phyloP scores from a whole-genome alignment of 257 asterid genomes.

The Jasminum sambac region DNA sequence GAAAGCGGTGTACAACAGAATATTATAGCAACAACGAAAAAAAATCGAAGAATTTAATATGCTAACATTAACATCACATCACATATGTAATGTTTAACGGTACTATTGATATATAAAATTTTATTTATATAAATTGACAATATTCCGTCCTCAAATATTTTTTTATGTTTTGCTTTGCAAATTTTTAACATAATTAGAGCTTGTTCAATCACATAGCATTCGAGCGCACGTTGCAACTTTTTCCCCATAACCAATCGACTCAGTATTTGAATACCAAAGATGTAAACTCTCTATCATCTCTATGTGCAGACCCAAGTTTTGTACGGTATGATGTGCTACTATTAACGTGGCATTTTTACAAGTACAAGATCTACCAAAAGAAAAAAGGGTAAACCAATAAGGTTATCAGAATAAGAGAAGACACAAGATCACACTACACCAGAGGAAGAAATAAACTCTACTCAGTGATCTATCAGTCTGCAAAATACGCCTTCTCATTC shows the following conservation, averaged over 20 bases:
- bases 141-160: too few species aligned
- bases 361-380: not conserved
- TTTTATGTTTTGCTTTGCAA: too few species aligned
- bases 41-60: too few species aligned
- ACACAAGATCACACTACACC: slow-evolving; percentile 58
- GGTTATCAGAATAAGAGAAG: slow-evolving; percentile 50
- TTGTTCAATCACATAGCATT: too few species aligned
- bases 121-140: too few species aligned
- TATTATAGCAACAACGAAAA: too few species aligned
- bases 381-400: not conserved
- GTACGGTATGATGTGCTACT: not conserved
- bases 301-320: slow-evolving; percentile 3
- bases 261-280: not conserved
- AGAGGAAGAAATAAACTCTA: slow-evolving; percentile 61
- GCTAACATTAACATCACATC: too few species aligned
- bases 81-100: too few species aligned
- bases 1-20: too few species aligned
- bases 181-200: too few species aligned
- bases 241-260: not conserved
- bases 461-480: slow-evolving; percentile 56
- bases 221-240: not conserved
- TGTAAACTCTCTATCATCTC: slow-evolving; percentile 2
- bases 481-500: slow-evolving; percentile 50
- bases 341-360: slow-evolving; percentile 19
- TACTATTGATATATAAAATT: too few species aligned